Conservation (phyloP, 2,329 filamentous ascomycete species). For the Talaromyces sp. region DNA sequence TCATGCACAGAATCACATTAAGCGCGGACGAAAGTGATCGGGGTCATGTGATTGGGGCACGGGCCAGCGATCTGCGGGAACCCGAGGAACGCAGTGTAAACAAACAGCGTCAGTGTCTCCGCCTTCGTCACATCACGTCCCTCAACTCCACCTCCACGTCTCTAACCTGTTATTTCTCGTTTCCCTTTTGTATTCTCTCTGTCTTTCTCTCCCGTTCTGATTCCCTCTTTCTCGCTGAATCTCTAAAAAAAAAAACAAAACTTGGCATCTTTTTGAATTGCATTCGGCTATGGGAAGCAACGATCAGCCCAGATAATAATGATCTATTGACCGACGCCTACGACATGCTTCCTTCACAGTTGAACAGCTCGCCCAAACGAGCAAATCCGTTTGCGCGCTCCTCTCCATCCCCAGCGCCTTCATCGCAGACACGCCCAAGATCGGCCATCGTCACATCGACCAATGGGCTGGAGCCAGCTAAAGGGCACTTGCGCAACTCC, state of each 20-base stretch:
- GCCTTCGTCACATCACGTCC: slow-evolving; percentile 19
- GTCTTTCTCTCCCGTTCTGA: neutral
- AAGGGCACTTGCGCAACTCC: slow-evolving; percentile 67
- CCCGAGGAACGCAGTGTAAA: slow-evolving; percentile 43
- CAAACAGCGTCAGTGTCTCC: slow-evolving; percentile 35
- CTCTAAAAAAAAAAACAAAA: neutral
- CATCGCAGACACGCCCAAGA: slow-evolving; percentile 62
- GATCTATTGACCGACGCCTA: slow-evolving; percentile 26
- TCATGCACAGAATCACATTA: slow-evolving; percentile 4
- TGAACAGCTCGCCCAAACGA: slow-evolving; percentile 70
- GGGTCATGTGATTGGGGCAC: slow-evolving; percentile 30
- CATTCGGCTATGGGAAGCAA: slow-evolving; percentile 22
- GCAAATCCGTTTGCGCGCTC: slow-evolving; percentile 77
- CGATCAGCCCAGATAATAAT: slow-evolving; percentile 28
- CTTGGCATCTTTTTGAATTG: neutral
- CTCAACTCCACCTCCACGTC: slow-evolving; percentile 9
- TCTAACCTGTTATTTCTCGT: slow-evolving; percentile 7
- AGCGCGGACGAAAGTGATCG: slow-evolving; percentile 23
- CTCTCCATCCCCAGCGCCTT: slow-evolving; percentile 64
- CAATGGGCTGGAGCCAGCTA: slow-evolving; percentile 41
- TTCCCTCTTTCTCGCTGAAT: neutral
- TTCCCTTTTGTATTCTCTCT: neutral
- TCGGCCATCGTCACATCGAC: slow-evolving; percentile 73
- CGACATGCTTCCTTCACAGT: slow-evolving; percentile 58
- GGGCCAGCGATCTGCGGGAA: slow-evolving; percentile 34